Evolutionary conservation across 2,329 filamentous ascomycete species (phyloP).

Genomic region (Septoria linicola): DNA sequence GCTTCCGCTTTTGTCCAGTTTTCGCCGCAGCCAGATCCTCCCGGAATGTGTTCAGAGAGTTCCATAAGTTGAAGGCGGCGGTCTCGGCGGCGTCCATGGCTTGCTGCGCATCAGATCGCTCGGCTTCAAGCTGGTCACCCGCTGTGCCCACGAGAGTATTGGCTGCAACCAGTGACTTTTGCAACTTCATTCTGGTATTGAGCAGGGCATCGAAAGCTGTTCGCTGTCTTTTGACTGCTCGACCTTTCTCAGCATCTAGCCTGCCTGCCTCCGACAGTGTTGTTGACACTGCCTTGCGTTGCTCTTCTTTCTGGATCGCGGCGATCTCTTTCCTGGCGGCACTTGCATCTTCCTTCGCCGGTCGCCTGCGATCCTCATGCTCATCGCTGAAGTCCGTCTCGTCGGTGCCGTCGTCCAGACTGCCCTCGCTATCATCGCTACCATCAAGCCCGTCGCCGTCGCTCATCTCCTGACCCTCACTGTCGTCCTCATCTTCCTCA

Average conservation of each 20-base stretch:
- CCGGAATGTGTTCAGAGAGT: conserved; percentile 71
- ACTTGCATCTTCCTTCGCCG: conserved; percentile 45
- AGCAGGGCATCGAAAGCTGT: conserved; percentile 83
- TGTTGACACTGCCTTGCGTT: conserved; percentile 65
- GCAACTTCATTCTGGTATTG: conserved; percentile 86
- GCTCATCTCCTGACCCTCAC: conserved; percentile 31
- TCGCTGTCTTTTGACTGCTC: conserved; percentile 81
- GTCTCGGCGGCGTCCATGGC: conserved; percentile 76
- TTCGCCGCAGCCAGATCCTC: conserved; percentile 56
- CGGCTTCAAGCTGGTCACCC: conserved; percentile 41
- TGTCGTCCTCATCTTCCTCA: conserved; percentile 51
- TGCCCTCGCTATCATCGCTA: conserved; percentile 38
- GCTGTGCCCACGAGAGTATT: conserved; percentile 63
- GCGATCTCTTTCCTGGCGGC: conserved; percentile 67
- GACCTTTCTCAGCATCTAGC: conserved; percentile 79
- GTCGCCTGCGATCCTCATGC: conserved; percentile 39
- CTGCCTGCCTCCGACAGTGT: conserved; percentile 66
- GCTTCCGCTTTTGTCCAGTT: conserved; percentile 61
- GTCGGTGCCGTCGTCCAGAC: conserved; percentile 42
- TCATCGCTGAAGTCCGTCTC: conserved; percentile 49
- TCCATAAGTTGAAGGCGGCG: conserved; percentile 81
- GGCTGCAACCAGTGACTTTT: conserved; percentile 80
- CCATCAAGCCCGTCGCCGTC: conserved; percentile 34
- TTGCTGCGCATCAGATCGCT: conserved; percentile 37
- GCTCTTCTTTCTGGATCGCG: conserved; percentile 41